phyloP scores from a whole-genome alignment of 768 basidiomycete genomes.

The Xerocomellus intermedius region DNA sequence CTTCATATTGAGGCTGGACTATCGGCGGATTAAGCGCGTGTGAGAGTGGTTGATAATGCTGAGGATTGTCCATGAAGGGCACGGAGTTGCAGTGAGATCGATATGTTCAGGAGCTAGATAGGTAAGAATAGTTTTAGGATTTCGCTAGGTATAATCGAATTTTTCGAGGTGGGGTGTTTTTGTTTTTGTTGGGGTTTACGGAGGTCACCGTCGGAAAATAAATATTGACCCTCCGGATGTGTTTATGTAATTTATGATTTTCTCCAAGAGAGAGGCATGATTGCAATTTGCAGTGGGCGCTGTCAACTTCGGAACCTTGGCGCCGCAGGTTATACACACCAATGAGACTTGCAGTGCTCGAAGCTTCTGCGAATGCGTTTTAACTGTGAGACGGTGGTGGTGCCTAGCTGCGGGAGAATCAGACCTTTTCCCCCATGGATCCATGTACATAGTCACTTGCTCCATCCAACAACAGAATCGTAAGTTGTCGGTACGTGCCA shows the following conservation, averaged over 20 bases:
- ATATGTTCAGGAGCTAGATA: slow-evolving; percentile 25
- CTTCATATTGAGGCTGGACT: slow-evolving; percentile 39
- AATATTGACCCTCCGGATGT: slow-evolving; percentile 20
- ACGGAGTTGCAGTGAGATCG: slow-evolving; percentile 9
- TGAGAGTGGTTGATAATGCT: slow-evolving; percentile 78
- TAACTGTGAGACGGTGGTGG: too few species aligned
- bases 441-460: too few species aligned
- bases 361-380: too few species aligned
- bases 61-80: slow-evolving; percentile 58
- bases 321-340: too few species aligned
- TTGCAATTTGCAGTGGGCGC: too few species aligned
- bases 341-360: too few species aligned
- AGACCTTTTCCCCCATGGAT: too few species aligned
- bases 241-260: slow-evolving; percentile 21
- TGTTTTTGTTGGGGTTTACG: slow-evolving; percentile 29
- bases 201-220: slow-evolving; percentile 27
- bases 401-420: too few species aligned
- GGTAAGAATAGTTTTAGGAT: slow-evolving; percentile 22
- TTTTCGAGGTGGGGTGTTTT: slow-evolving; percentile 28
- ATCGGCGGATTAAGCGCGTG: slow-evolving; percentile 67
- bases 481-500: too few species aligned
- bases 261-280: too few species aligned
- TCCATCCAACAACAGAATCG: too few species aligned
- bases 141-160: slow-evolving; percentile 33
- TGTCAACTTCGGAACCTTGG: too few species aligned